A percentile compares a stretch with the other conserved stretches of the same genome.
phyloP scores from a whole-genome alignment of 768 basidiomycete genomes.

The Kwoniella sp. region DNA sequence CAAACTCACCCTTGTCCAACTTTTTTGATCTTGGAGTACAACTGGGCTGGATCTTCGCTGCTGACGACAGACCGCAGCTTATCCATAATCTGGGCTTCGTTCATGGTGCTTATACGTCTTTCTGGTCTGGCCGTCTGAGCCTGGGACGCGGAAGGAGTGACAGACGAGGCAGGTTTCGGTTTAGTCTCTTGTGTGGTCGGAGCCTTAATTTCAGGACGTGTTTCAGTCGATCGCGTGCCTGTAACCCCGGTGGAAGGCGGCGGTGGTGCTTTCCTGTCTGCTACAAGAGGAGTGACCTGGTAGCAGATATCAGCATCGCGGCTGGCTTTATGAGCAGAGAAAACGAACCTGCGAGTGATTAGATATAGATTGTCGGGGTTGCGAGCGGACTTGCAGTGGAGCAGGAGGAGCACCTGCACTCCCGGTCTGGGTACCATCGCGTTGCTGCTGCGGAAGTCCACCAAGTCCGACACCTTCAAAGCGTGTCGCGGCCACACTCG shows the following conservation, averaged over 20 bases:
- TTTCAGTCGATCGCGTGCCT: conserved; percentile 16
- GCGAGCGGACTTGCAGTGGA: background rate
- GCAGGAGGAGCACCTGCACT: background rate
- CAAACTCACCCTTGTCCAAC: conserved; percentile 94
- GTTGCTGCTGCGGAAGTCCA: conserved; percentile 59
- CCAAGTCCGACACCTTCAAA: conserved; percentile 91
- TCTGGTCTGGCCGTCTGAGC: conserved; percentile 59
- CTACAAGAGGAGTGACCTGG: conserved; percentile 31
- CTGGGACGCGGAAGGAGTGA: conserved; percentile 19
- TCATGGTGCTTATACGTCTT: conserved; percentile 93
- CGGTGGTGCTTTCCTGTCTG: conserved; percentile 51
- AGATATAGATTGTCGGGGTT: background rate
- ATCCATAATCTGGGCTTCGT: conserved; percentile 97
- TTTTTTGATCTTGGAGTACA: conserved; percentile 98
- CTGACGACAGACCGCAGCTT: conserved; percentile 87
- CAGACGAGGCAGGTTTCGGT: conserved; percentile 24
- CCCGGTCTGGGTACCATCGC: conserved; percentile 13
- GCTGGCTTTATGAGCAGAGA: background rate
- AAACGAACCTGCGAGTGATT: background rate
- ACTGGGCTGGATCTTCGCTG: conserved; percentile 77
- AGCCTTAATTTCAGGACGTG: conserved; percentile 11
- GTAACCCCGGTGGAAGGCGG: conserved; percentile 39
- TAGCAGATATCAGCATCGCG: background rate
- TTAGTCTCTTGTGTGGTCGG: conserved; percentile 1
- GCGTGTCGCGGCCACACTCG: conserved; percentile 61